Evolutionary conservation across 495 filamentous ascomycete genomes (phyloP).

Genomic region (Podospora pseudopauciseta): DNA sequence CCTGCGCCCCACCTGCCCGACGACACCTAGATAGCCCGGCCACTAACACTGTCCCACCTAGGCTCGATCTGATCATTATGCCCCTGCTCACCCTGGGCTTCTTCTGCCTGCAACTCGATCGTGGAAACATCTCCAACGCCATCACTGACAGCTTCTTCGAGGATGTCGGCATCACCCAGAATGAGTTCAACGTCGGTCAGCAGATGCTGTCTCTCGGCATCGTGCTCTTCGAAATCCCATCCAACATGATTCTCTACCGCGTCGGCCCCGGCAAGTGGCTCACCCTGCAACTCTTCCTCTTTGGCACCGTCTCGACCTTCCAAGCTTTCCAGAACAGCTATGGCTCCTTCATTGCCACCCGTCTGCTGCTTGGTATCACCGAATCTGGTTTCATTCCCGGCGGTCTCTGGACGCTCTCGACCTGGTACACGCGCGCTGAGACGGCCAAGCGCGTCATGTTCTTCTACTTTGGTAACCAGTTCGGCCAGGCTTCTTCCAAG

Average conservation of each 20-base stretch:
- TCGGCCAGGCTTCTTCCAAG: constrained; percentile 50
- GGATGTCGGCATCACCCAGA: constrained; percentile 52
- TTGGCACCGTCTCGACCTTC: constrained; percentile 55
- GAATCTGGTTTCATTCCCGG: constrained; percentile 61
- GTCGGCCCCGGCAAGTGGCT: constrained; percentile 59
- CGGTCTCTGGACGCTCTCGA: constrained; percentile 58
- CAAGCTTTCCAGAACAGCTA: constrained; percentile 55
- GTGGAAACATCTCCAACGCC: constrained; percentile 33
- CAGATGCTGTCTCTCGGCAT: constrained; percentile 56
- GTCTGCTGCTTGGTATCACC: constrained; percentile 49
- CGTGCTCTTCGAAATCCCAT: constrained; percentile 56
- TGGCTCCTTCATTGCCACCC: constrained; percentile 48
- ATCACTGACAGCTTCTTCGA: constrained; percentile 41
- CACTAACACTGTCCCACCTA: constrained; percentile 24
- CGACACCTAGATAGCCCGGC: no score
- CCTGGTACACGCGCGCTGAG: constrained; percentile 58
- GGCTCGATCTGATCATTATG: constrained; percentile 47
- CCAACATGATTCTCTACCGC: constrained; percentile 54
- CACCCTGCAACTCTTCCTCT: constrained; percentile 54
- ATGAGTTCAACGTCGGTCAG: constrained; percentile 57
- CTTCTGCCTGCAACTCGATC: constrained; percentile 48
- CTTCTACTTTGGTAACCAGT: constrained; percentile 55
- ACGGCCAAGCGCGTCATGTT: constrained; percentile 52
- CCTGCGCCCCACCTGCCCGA: no score
- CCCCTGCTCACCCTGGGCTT: constrained; percentile 55